Base-by-base conservation (phyloP, 352 stramenopile genomes). In the Phytophthora tubulina region DNA sequence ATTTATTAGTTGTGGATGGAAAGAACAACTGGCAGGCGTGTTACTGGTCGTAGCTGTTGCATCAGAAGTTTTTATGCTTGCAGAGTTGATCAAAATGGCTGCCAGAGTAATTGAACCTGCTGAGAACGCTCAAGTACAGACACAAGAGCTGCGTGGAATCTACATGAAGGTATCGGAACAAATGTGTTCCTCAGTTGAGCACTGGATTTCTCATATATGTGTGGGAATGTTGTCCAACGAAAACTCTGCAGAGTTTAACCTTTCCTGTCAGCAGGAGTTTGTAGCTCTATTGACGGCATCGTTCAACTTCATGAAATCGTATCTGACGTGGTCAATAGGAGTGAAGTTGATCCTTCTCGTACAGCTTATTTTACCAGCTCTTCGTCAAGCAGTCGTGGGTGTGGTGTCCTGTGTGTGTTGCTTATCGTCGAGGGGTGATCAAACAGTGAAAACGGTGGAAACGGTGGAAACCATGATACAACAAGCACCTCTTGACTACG, bases 141-240 rank as follows among this genome's bases (percentile, higher is more conserved):
- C 46, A 14, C 45, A 45, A 41, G 15, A 53, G n/a, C 41, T 78
- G 35, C 57, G 65, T 15, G 27, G 63, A 60, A 6, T 79, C 11
- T 81, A 70, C 36, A 15, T 67, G 4, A 63, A 72, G 57, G 63
- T 48, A 27, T 76, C 71, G 2, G 10, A 8, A 1, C 71, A 81
- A 45, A 75, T 42, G 4, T 81, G 75, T 39, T 64, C 57, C 13
- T 55, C 69, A 8, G 68, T 81, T 44, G 31, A 73, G 33, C 51
- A 50, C 9, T 81, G 75, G 75, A 62, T 81, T 38, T 73, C 75
- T 6, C 71, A 81, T 14, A 27, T 77, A 3, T 81, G 75, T 33
- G 45, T 70, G 33, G 30, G 50, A 2, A 67, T 54, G 53, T 4
- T 31, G 7, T 51, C 45, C 14, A 62, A 8, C 15, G 17, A 48